These are phyloP conservation scores for Prunus kanzakura DNA, from an alignment of 306 rosid genomes.

Conservation along the genomic window DNA sequence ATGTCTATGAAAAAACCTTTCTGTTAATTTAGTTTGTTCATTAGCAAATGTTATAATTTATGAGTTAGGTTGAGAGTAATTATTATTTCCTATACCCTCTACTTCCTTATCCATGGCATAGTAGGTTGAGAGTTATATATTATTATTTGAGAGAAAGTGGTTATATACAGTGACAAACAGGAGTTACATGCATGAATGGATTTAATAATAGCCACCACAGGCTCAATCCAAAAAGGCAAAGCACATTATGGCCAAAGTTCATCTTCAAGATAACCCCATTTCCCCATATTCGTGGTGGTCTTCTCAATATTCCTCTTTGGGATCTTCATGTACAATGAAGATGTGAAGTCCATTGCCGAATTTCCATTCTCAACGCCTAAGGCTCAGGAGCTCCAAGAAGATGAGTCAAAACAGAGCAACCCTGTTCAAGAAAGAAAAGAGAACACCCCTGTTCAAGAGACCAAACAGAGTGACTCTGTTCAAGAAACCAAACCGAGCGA, in stretches of 20 bases:
- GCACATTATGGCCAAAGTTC: background rate
- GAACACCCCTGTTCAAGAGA: constrained; percentile 14
- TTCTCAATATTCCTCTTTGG: constrained; percentile 72
- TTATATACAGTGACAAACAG: background rate
- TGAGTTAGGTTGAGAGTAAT: background rate
- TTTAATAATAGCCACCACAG: background rate
- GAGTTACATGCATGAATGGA: background rate
- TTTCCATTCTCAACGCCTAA: constrained; percentile 56
- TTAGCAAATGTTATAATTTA: background rate
- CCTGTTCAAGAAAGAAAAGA: constrained; percentile 18
- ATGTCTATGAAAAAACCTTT: too few species aligned
- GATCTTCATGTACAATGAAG: constrained; percentile 76
- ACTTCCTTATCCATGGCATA: background rate
- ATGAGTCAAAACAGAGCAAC: constrained; percentile 1
- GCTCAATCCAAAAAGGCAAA: background rate
- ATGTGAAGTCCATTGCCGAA: constrained; percentile 68
- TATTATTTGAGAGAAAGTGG: background rate
- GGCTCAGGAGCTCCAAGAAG: constrained; percentile 49
- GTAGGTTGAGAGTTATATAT: background rate
- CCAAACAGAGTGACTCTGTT: constrained; percentile 10
- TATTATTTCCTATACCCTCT: background rate
- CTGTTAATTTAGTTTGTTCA: background rate
- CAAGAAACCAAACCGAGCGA: constrained; percentile 17
- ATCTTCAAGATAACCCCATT: constrained; percentile 10
- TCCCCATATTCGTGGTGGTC: constrained; percentile 55